Evolutionary conservation across 805 yeast species (phyloP).

Genomic region (Hanseniaspora thailandica): DNA sequence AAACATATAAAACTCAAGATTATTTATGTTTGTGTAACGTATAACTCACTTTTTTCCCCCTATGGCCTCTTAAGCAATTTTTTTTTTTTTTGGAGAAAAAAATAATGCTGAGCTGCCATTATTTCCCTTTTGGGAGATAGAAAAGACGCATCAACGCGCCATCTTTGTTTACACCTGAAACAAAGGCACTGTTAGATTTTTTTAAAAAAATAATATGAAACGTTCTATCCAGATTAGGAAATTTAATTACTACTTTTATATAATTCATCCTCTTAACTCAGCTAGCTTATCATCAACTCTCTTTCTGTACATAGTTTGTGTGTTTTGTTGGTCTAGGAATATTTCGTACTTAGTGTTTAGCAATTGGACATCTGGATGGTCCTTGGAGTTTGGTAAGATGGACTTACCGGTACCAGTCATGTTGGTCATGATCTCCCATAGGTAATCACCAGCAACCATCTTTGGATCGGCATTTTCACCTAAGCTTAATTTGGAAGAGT

Average conservation of each 20-base stretch:
- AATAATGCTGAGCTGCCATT: too few relatives aligned
- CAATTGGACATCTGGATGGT: constrained; percentile 55
- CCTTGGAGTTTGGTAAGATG: constrained; percentile 50
- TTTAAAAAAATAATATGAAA: too few relatives aligned
- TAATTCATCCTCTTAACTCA: not conserved
- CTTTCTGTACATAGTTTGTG: constrained; percentile 66
- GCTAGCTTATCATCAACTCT: constrained; percentile 40
- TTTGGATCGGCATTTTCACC: constrained; percentile 13
- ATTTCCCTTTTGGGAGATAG: too few relatives aligned
- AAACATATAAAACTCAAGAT: too few relatives aligned
- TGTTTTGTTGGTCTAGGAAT: constrained; percentile 74
- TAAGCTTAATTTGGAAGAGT: not conserved
- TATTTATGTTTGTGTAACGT: not conserved
- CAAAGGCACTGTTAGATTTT: not conserved
- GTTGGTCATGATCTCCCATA: constrained; percentile 80
- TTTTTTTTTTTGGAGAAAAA: not conserved
- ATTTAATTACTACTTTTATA: not conserved
- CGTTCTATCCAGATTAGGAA: not conserved
- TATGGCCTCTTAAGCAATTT: too few relatives aligned
- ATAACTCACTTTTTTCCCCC: too few relatives aligned
- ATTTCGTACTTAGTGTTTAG: constrained; percentile 71
- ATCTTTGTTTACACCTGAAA: not conserved
- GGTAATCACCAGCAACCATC: constrained; percentile 39
- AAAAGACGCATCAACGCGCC: too few relatives aligned
- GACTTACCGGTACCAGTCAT: constrained; percentile 77